Conservation (phyloP, 164 flowering plant genomes). For the Aristolochia contorta region DNA sequence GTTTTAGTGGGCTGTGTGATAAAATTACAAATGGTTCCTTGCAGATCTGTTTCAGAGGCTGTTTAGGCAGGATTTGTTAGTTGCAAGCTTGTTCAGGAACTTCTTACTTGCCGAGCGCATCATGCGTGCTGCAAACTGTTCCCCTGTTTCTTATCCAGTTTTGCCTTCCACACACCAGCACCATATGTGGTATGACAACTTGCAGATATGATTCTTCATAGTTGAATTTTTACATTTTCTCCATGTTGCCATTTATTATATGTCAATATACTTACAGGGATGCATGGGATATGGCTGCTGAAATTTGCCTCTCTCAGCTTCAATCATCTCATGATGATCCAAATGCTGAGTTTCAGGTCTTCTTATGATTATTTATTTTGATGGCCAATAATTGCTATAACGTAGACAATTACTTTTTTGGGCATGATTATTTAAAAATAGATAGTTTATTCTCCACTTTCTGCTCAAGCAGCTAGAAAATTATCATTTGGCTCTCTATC, state of each 20-base stretch:
- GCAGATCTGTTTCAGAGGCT: conserved; percentile 92
- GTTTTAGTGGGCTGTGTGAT: too few species aligned
- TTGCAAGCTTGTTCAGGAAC: conserved; percentile 91
- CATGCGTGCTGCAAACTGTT: conserved; percentile 98
- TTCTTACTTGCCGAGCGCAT: conserved; percentile 95
- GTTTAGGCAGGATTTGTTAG: conserved; percentile 92
- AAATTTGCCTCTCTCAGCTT: conserved; percentile 90
- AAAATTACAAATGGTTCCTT: neutral
- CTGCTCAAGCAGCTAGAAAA: too few species aligned
- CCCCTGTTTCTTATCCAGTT: conserved; percentile 85
- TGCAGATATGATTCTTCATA: neutral
- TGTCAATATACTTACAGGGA: conserved; percentile 43
- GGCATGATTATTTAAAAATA: too few species aligned
- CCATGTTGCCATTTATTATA: conserved; percentile 7
- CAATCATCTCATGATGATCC: conserved; percentile 64
- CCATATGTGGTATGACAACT: conserved; percentile 79
- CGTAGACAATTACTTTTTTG: too few species aligned
- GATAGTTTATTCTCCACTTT: too few species aligned
- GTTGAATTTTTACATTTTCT: conserved; percentile 1
- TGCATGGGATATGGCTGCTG: conserved; percentile 99
- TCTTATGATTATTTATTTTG: neutral
- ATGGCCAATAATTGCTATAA: too few species aligned
- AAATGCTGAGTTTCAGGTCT: conserved; percentile 85
- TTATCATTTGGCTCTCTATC: too few species aligned
- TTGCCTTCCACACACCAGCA: conserved; percentile 98